phyloP scores from a whole-genome alignment of 1,139 yeast genomes.

The Insectozyma bohioensis region DNA sequence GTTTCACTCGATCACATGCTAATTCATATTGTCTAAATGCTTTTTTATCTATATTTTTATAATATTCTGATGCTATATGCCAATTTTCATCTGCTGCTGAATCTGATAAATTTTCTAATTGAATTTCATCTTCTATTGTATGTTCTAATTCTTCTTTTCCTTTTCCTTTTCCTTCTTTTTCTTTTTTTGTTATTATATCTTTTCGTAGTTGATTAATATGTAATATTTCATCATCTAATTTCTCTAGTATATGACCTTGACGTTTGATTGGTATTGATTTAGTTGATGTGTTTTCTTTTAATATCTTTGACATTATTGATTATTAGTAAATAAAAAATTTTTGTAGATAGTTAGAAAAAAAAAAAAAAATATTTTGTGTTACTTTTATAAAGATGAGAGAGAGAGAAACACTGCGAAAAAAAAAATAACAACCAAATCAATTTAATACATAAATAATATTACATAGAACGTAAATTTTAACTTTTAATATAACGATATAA shows the following conservation, averaged over 20 bases:
- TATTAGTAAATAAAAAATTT: too few species aligned
- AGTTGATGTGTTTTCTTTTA: background rate
- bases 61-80: conserved; percentile 31
- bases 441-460: too few species aligned
- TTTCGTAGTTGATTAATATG: conserved; percentile 23
- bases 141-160: conserved; percentile 4
- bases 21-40: conserved; percentile 65
- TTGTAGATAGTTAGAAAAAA: too few species aligned
- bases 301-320: conserved; percentile 7
- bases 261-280: conserved; percentile 3
- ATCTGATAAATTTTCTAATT: conserved; percentile 9
- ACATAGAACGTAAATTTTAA: conserved; percentile 2
- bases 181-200: conserved; percentile 3
- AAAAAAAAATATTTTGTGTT: background rate
- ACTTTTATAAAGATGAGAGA: too few species aligned
- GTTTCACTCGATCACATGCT: conserved; percentile 68
- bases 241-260: conserved; percentile 26
- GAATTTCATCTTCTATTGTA: conserved; percentile 13
- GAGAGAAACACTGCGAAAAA: too few species aligned
- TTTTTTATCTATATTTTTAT: conserved; percentile 38
- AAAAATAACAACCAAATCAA: background rate
- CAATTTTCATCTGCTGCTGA: conserved; percentile 16
- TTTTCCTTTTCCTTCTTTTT: conserved; percentile 8
- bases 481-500: background rate
- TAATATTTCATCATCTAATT: conserved; percentile 37